Base-by-base conservation (phyloP, 1,284 basidiomycete species). In the Apiotrichum siamense region DNA sequence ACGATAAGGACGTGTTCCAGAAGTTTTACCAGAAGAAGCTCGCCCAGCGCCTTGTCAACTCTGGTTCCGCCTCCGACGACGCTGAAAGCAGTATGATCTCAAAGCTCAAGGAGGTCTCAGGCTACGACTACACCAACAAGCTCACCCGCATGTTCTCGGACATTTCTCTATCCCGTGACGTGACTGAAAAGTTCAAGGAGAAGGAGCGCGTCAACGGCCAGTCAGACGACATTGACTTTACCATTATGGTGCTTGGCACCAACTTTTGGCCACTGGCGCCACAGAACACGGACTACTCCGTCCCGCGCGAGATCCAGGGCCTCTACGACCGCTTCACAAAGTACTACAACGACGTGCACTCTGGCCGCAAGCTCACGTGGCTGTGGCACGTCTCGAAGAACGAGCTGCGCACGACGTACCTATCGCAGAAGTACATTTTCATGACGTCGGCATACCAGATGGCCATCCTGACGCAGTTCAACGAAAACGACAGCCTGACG, bases 1-100 rank as follows among this genome's bases (percentile, higher is more conserved):
- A 97, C 73, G 96, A 98, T 78, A 97, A 97, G 79, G 96, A 98
- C 66, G 92, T 98, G 12, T 99, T 98, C 85, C 94, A 97, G 72
- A 91, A 89, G 40, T 99, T 97, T 80, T 99, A 99, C 78, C 88
- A 88, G 39, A 97, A 91, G 64, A 94, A 94, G 77, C 79, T 99
- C 20, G 93, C 92, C 40, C 89, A 89, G 69, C 90, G 96, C 61
- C 83, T 99, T 31, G 93, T 99, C 60, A 86, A 91, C 63, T 85
- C 84, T 31, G 83, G 88, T 20, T 97, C 92, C 20, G 91, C 92
- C 6, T 97, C 93, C 4, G 94, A 97, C 65, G 96, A 99, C 76
- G 87, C 86, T 23, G 96, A 99, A 72, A 87, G 88, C 25, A 92
- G 87, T 74, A 98, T 99, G 96, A 98, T 98, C 63, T 88, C 92